Conservation (phyloP, 2,329 filamentous ascomycete species). For the Microcyclosporella mali region DNA sequence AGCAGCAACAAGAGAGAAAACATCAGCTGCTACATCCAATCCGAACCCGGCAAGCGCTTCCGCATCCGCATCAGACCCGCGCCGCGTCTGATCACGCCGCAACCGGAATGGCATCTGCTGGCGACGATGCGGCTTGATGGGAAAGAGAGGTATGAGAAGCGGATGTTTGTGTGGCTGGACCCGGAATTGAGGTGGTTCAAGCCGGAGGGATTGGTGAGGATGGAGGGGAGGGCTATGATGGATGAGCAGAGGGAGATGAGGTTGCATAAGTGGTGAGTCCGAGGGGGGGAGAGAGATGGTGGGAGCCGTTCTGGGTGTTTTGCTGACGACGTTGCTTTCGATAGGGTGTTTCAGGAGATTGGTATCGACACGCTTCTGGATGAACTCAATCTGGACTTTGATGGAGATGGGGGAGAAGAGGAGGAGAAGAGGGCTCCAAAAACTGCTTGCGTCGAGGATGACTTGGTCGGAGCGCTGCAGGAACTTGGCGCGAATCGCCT, state of each 20-base stretch:
- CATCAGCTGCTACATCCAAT: conserved; percentile 10
- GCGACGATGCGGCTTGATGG: conserved; percentile 12
- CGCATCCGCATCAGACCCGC: conserved; percentile 8
- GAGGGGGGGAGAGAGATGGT: neutral
- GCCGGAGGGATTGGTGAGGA: neutral
- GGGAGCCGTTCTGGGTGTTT: neutral
- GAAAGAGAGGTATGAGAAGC: conserved; percentile 4
- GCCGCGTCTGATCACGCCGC: too few species aligned
- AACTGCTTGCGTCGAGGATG: conserved; percentile 1
- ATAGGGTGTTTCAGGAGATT: conserved; percentile 10
- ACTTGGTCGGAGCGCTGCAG: conserved; percentile 1
- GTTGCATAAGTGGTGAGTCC: neutral
- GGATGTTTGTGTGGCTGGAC: conserved; percentile 10
- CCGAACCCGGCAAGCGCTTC: conserved; percentile 9
- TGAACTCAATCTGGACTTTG: conserved; percentile 1
- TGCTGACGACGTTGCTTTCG: neutral
- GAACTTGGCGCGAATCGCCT: conserved; percentile 4
- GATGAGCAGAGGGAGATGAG: conserved; percentile 3
- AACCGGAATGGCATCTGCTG: conserved; percentile 4
- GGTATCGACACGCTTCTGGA: conserved; percentile 11
- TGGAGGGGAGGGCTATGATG: neutral
- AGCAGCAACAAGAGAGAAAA: neutral
- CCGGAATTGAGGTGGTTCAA: neutral
- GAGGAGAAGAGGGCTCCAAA: neutral
- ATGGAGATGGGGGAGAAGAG: neutral